These are phyloP conservation scores for Collybiopsis confluens DNA, from an alignment of 768 basidiomycete species.

Conservation along the genomic window DNA sequence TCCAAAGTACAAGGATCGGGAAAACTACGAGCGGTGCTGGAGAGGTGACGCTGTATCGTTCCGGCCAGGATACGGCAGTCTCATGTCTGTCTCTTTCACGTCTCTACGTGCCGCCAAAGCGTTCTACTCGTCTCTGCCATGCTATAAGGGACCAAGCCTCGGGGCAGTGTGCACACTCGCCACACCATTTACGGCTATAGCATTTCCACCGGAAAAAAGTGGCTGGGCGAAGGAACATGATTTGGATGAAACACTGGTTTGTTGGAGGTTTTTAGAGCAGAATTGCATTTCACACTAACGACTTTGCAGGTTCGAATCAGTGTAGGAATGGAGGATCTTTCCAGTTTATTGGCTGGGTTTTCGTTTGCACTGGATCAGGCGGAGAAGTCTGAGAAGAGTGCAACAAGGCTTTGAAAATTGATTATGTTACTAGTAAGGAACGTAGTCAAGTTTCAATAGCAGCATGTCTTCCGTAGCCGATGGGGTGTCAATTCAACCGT, in stretches of 20 bases:
- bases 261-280: conserved; percentile 44
- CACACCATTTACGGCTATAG: conserved; percentile 88
- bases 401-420: no score
- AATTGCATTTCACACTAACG: neutral
- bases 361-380: conserved; percentile 67
- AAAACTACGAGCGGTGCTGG: conserved; percentile 69
- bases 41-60: conserved; percentile 18
- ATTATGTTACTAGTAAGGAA: no score
- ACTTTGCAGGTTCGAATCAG: conserved; percentile 29
- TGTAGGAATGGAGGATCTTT: conserved; percentile 81
- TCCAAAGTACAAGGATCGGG: conserved; percentile 73
- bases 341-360: conserved; percentile 54
- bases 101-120: conserved; percentile 59
- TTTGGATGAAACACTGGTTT: conserved; percentile 77
- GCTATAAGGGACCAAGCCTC: conserved; percentile 84
- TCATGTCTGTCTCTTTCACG: conserved; percentile 86
- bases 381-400: conserved; percentile 28
- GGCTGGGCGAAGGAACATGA: conserved; percentile 88
- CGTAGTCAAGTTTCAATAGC: no score
- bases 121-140: conserved; percentile 81
- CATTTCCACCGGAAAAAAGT: conserved; percentile 71
- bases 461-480: no score
- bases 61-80: conserved; percentile 69
- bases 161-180: conserved; percentile 96
- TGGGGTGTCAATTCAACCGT: no score